Percentiles rank a stretch among this genome's conserved stretches.
Conservation (phyloP, 805 yeast genomes). For the Yarrowia sp. region DNA sequence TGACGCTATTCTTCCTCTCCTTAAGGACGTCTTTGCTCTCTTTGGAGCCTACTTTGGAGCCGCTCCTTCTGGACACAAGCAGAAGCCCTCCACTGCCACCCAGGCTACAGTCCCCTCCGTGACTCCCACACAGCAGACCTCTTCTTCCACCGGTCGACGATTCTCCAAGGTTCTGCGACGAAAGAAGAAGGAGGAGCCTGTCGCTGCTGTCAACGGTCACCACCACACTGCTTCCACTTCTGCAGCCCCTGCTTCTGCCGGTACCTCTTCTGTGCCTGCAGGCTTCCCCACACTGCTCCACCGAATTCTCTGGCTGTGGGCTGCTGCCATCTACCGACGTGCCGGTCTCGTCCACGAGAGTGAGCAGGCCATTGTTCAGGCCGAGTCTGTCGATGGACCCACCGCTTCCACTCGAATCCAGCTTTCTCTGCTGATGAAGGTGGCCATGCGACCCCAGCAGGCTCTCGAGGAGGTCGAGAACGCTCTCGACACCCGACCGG, state of each 20-base stretch:
- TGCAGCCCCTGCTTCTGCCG: background rate
- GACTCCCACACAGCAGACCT: slow-evolving; percentile 18
- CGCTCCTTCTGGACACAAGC: slow-evolving; percentile 18
- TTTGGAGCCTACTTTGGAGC: slow-evolving; percentile 58
- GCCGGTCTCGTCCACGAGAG: slow-evolving; percentile 65
- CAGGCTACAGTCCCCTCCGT: slow-evolving; percentile 18
- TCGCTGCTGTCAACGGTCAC: slow-evolving; percentile 2
- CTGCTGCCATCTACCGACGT: slow-evolving; percentile 67
- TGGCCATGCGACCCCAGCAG: slow-evolving; percentile 53
- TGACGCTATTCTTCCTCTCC: slow-evolving; percentile 62
- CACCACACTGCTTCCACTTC: background rate
- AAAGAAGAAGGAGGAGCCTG: slow-evolving; percentile 37
- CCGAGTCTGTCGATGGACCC: slow-evolving; percentile 59
- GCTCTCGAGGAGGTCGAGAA: slow-evolving; percentile 71
- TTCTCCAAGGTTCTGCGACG: slow-evolving; percentile 32
- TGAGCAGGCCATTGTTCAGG: slow-evolving; percentile 74
- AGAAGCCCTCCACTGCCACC: slow-evolving; percentile 23
- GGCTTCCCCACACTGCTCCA: slow-evolving; percentile 33
- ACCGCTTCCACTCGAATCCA: slow-evolving; percentile 59
- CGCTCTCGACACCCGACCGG: slow-evolving; percentile 60
- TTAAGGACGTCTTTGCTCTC: slow-evolving; percentile 71
- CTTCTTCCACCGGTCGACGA: slow-evolving; percentile 13
- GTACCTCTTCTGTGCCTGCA: background rate
- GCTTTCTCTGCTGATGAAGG: slow-evolving; percentile 56
- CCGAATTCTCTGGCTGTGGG: slow-evolving; percentile 71